Evolutionary conservation across 768 basidiomycete species (phyloP).

Genomic region (Paxillus involutus): DNA sequence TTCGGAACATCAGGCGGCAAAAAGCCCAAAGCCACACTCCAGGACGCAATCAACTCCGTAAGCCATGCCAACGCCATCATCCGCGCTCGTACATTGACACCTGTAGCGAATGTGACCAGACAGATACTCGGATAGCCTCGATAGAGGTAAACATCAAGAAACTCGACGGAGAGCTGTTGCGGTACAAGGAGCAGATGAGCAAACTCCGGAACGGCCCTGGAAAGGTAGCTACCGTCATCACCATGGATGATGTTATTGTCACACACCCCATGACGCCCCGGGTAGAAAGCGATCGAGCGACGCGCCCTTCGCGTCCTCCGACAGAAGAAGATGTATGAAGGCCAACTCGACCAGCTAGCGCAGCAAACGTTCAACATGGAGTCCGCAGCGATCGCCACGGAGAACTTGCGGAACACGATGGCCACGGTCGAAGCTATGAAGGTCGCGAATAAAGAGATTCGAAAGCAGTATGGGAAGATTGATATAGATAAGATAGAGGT

Average conservation of each 20-base stretch:
- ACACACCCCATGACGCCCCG: not conserved
- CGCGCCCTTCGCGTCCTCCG: conserved; percentile 91
- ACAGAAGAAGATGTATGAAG: conserved; percentile 96
- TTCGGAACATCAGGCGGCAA: conserved; percentile 73
- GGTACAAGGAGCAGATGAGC: conserved; percentile 96
- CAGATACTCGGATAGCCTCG: conserved; percentile 80
- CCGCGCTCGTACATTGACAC: not conserved
- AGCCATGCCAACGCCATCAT: conserved; percentile 26
- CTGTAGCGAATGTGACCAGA: conserved; percentile 45
- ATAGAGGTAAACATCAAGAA: conserved; percentile 98
- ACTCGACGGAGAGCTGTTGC: conserved; percentile 86
- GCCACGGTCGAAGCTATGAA: conserved; percentile 98
- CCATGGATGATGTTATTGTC: not conserved
- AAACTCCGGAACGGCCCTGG: conserved; percentile 93
- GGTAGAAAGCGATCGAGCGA: conserved; percentile 86
- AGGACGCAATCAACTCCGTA: conserved; percentile 92
- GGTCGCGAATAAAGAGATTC: conserved; percentile 92
- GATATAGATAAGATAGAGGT: conserved; percentile 99
- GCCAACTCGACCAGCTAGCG: conserved; percentile 83
- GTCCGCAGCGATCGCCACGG: conserved; percentile 91
- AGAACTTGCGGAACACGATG: conserved; percentile 98
- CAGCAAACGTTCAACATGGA: conserved; percentile 99
- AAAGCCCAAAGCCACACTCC: conserved; percentile 83
- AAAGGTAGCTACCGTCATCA: conserved; percentile 57
- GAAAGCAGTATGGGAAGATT: conserved; percentile 96